Evolutionary conservation across 2,329 filamentous ascomycete genomes (phyloP), one percentile per base, ranked within the genome.

Genomic region (Ascomycota sp.): DNA sequence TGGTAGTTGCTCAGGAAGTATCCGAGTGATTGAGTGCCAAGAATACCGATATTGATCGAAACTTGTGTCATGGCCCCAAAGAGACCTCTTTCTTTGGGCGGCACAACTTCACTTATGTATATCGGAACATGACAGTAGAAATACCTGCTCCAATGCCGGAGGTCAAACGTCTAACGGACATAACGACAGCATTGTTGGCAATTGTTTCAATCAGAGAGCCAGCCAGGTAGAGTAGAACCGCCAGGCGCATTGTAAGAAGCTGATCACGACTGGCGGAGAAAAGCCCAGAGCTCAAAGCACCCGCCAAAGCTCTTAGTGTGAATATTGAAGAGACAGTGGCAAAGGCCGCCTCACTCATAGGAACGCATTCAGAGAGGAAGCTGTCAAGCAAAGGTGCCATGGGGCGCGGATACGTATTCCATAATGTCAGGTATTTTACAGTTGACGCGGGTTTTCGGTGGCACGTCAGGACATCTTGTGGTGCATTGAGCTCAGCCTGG

Each of bases 391-490:
- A 34, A 29, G 37, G 8, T 10, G 26, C 35, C 20, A 38, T 37
- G 33, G 38, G 27, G 8, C 29, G 23, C 12, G 42, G 36, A 8
- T 46, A 38, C 7, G 45, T 38, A 33, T 50, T 33, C 43, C 48
- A 41, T 24, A 36, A 38, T 13, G 40, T 40, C 32, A 48, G 32
- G 23, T 43, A 42, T 31, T 37, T 30, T 32, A 46, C 32, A 8
- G 44, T 34, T 24, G 51, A 50, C 30, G 56, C 52, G 29, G 55
- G 50, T 37, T 56, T 54, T 37, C 70, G 72, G 40, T 70, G 71
- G 57, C 89, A 95, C 33, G 80, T 91, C 43, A 98, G 77, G 44
- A 91, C 81, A 60, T 85, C 76, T 63, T 94, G 76, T 7, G 89
- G 89, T 7, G 86, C 82, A 51, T 98, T 98, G 37, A 98, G 69